Base-by-base conservation (phyloP, 495 filamentous ascomycete species). In the Sordaria brevicollis region DNA sequence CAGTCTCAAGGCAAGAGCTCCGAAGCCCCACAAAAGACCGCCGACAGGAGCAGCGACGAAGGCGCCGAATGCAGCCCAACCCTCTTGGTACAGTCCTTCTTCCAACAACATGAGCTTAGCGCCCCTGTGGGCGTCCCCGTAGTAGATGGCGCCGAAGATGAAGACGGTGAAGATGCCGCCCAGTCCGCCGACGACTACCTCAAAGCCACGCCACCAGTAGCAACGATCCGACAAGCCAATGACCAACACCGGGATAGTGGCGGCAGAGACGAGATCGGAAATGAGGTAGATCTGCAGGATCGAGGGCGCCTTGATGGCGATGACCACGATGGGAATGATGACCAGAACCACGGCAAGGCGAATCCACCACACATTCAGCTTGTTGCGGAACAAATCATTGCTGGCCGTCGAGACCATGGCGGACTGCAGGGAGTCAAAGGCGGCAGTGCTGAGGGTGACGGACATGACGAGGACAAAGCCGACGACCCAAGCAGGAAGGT, bases 301-400 rank as follows among this genome's bases (percentile, higher is more conserved):
- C 49, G 84, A 86, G 4, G 91, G 91, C 15, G 86, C 86, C 74
- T 88, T 89, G 62, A 93, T 82, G 35, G 91, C 91, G 38, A 93
- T 80, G 3, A 90, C 85, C 4, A 91, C 86, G 8, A 89, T 87
- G 5, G 91, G 91, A 74, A 92, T 79, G 71, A 91, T 92, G 74
- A 92, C 70, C 31, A 91, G 68, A 0, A 92, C 82, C 25, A 93
- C 90, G 10, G 83, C 83, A 13, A 70, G 82, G 54, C 91, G 86
- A 66, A 93, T 88, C 73, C 76, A 88, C 87, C 90, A 88, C 62
- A 93, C 84, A 69, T 87, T 88, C 31, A 93, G 84, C 57, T 83
- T 84, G 81, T 93, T 93, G 57, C 89, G 87, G 81, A 92, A 92
- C n/a, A 93, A 70, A 74, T 93, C 91, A 76, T 92, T 92, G 68